Evolutionary conservation across 2,329 filamentous ascomycete genomes (phyloP).

Genomic region (Fusarium agapanthi): DNA sequence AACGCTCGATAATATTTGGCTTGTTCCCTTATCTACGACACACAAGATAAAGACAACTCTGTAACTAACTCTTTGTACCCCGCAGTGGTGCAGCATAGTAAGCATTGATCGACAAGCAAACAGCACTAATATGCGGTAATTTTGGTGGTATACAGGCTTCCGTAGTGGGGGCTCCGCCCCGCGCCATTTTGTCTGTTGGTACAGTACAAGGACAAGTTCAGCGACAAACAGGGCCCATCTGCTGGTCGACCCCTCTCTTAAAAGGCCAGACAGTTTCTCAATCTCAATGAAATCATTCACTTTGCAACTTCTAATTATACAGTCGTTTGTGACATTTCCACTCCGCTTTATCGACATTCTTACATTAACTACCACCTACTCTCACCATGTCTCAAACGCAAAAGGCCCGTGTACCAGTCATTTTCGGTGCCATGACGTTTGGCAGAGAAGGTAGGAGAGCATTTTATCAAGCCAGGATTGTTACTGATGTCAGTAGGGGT

Average conservation of each 20-base stretch:
- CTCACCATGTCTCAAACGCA: neutral
- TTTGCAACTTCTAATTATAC: neutral
- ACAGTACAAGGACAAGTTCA: neutral
- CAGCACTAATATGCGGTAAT: neutral
- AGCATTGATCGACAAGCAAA: neutral
- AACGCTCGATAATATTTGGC: neutral
- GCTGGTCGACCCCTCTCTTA: neutral
- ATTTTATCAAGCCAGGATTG: accelerated
- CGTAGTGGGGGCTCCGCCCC: neutral
- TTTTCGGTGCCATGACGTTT: slow-evolving; percentile 5
- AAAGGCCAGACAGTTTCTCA: neutral
- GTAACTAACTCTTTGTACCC: neutral
- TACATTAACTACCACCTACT: neutral
- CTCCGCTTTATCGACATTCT: neutral
- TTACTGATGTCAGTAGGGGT: neutral
- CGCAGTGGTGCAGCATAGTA: neutral
- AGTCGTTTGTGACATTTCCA: no score
- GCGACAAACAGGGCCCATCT: neutral
- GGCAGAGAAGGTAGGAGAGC: neutral
- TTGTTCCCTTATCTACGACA: neutral
- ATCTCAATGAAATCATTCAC: neutral
- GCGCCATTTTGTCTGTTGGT: neutral
- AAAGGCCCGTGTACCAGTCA: neutral
- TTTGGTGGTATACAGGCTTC: neutral
- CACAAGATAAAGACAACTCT: no score